phyloP scores from a whole-genome alignment of 768 basidiomycete species.

The Crucibulum laeve region DNA sequence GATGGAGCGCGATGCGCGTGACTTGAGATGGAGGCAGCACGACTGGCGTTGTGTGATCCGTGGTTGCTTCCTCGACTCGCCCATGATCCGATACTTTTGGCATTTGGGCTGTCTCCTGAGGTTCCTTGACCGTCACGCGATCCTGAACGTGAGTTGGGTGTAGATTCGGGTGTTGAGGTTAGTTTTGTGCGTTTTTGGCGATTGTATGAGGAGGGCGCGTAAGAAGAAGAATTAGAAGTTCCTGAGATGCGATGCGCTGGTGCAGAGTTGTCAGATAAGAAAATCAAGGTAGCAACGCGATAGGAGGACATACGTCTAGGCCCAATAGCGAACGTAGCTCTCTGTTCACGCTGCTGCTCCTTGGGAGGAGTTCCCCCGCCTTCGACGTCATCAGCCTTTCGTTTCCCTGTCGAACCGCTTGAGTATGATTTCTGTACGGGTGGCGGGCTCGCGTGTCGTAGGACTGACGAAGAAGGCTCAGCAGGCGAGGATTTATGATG shows the following conservation, averaged over 20 bases:
- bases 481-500: slow-evolving; percentile 25
- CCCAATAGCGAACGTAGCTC: slow-evolving; percentile 62
- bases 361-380: slow-evolving; percentile 59
- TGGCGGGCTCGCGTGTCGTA: slow-evolving; percentile 22
- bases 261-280: slow-evolving; percentile 14
- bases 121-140: slow-evolving; percentile 20
- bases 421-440: slow-evolving; percentile 30
- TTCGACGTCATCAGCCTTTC: slow-evolving; percentile 73
- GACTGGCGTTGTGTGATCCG: slow-evolving; percentile 1
- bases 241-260: slow-evolving; percentile 52
- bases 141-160: slow-evolving; percentile 32
- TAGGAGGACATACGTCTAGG: slow-evolving; percentile 47
- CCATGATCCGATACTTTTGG: slow-evolving; percentile 41
- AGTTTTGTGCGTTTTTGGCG: slow-evolving; percentile 64
- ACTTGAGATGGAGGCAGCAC: slow-evolving; percentile 9
- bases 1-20: slow-evolving; percentile 28
- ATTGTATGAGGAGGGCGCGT: slow-evolving; percentile 69
- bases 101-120: slow-evolving; percentile 26
- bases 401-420: slow-evolving; percentile 49
- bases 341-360: slow-evolving; percentile 38
- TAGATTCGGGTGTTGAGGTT: slow-evolving; percentile 36
- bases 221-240: slow-evolving; percentile 38
- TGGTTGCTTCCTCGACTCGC: slow-evolving; percentile 33
- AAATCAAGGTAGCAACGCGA: slow-evolving; percentile 9
- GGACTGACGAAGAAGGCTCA: slow-evolving; percentile 21